Base-by-base conservation (phyloP, 1,139 yeast genomes). In the Meyerozyma sp. region DNA sequence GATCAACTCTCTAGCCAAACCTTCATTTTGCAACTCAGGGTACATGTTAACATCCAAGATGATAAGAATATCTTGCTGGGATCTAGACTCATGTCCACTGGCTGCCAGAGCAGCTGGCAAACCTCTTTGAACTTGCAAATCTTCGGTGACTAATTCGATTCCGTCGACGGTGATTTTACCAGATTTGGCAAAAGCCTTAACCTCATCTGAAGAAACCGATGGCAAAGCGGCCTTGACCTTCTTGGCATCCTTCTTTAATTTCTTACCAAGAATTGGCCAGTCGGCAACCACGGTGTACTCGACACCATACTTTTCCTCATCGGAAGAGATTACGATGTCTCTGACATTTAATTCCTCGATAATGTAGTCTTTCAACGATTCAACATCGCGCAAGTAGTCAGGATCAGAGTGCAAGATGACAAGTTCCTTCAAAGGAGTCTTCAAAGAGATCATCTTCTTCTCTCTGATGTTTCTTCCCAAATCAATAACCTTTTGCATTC, bases 221-320 rank as follows among this genome's bases (percentile, higher is more conserved):
- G 98, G 97, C 55, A 94, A 77, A 23, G 95, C 98, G 60, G 84
- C 95, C 77, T 93, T 93, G 48, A 94, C 98, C 65, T 81, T 85
- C 72, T 86, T 89, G 52, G 88, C 95, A 59, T 91, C 98, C 63
- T 83, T 83, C 80, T 91, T 91, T 66, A 94, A 80, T 68, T 93
- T 93, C 78, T 93, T 93, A 70, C 99, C 99, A 54, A 94, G 79
- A 14, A 90, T 89, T 43, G 98, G 95, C 99, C 99, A 94, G 71
- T 94, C 99, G 40, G 98, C 98, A 63, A 87, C 95, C 40, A 93
- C 97, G 49, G 79, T 81, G 73, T 91, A 93, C 61, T 84, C 87
- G 49, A 94, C 98, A 56, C 93, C 94, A 60, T 90, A 91, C 60
- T 84, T 82, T 55, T 77, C 84, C 72, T 94, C 99, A 60, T 94